Evolutionary conservation across 176 grass and related monocot genomes (phyloP).

Genomic region (Paspalum vaginatum): DNA sequence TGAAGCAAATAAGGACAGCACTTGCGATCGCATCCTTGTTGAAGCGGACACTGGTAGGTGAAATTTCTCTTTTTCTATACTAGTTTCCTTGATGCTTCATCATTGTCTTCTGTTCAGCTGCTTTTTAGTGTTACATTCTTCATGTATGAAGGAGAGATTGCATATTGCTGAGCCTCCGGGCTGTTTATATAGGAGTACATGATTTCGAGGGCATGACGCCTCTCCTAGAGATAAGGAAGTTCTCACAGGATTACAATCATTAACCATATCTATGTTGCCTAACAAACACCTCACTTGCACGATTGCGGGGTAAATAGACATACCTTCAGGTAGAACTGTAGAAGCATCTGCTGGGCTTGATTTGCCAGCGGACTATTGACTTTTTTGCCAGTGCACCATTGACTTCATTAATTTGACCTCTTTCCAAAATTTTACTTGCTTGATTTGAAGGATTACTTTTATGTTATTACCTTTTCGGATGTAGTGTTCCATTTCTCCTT

Average conservation of each 20-base stretch:
- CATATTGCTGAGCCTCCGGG: too few relatives aligned
- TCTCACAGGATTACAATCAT: too few relatives aligned
- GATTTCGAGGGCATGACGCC: too few relatives aligned
- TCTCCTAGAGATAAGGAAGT: too few relatives aligned
- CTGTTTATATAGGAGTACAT: too few relatives aligned
- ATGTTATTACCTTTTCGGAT: neutral
- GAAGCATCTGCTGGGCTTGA: neutral
- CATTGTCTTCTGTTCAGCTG: constrained; percentile 27
- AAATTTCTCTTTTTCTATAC: constrained; percentile 35
- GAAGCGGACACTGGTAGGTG: constrained; percentile 81
- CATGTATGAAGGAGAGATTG: too few relatives aligned
- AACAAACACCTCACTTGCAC: neutral
- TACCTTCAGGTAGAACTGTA: neutral
- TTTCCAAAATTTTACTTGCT: constrained; percentile 8
- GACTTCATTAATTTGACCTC: neutral
- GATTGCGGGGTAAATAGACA: constrained; percentile 4
- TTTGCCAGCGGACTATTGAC: neutral
- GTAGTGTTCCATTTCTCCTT: neutral
- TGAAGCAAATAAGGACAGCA: constrained; percentile 93
- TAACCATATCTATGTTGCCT: too few relatives aligned
- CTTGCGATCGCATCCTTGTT: constrained; percentile 81
- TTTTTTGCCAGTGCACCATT: neutral
- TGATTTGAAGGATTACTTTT: constrained; percentile 12
- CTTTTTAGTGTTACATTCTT: constrained; percentile 12
- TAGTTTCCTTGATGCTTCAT: constrained; percentile 20